Evolutionary conservation across 1,284 basidiomycete genomes (phyloP), one percentile per base, ranked within the genome.

Genomic region (Gomphus bonarii): DNA sequence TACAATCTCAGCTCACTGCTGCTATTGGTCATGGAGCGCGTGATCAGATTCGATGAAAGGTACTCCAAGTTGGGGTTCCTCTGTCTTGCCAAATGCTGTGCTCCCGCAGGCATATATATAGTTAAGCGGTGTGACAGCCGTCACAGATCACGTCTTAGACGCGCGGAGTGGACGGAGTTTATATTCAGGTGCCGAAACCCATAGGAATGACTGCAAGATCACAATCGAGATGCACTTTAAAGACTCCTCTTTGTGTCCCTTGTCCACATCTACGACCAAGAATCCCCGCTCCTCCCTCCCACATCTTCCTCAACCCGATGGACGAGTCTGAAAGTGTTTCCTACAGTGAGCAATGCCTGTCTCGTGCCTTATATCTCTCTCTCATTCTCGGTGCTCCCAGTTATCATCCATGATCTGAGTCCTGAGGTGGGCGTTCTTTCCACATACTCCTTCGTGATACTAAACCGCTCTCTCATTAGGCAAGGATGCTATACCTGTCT

Each of bases 401-500:
- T 62, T 35, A 36, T 55, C 31, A 60, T 59, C 60, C 62, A 64
- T 67, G 62, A 60, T 65, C 70, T 59, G 65, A 69, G 61, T 63
- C 61, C 25, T 11, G 48, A 60, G 28, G 60, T 55, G 54, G 12
- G 48, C 30, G 42, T 36, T 38, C 50, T 22, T 36, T n/a, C 6
- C 36, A 6, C 6, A 52, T 56, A 55, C 63, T 51, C 55, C 43
- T 42, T 33, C 12, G 12, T 28, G 31, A 5, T 16, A 7, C 33
- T 60, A 71, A 75, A 59, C 64, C 71, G 30, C 69, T 56, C 48
- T 54, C 50, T 35, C 30, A 22, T 51, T 55, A 86, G 85, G 86
- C 81, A 36, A 74, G 71, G 67, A 87, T 85, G 83, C 67, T 85
- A 7, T 88, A 82, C 64, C 73, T 81, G 66, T 82, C 84, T 22